phyloP scores from a whole-genome alignment of 441 rosid genomes.

The Populus trichocarpa region DNA sequence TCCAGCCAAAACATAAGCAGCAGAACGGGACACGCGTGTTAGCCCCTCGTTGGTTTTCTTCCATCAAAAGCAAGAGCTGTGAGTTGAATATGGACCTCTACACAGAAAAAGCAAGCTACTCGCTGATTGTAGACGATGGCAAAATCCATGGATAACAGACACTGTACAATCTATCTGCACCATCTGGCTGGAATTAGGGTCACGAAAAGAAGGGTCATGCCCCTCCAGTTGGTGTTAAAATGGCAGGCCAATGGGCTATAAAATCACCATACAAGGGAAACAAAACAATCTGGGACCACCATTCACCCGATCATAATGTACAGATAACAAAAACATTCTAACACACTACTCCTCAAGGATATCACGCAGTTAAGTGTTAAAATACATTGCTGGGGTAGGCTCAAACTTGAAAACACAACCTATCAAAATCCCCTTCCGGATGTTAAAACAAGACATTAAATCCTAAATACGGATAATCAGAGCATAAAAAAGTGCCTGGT shows the following conservation, averaged over 20 bases:
- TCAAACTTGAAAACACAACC: slow-evolving; percentile 20
- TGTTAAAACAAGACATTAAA: slow-evolving; percentile 15
- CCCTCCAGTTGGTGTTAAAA: not conserved
- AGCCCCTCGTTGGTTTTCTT: not conserved
- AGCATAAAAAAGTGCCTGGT: slow-evolving; percentile 40
- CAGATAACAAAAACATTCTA: not conserved
- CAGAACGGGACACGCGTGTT: not conserved
- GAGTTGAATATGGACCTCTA: not conserved
- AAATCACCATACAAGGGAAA: not conserved
- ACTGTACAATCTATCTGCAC: not conserved
- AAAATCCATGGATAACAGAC: not conserved
- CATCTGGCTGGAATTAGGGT: not conserved
- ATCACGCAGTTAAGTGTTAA: slow-evolving; percentile 12
- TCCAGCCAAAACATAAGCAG: not conserved
- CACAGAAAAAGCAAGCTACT: not conserved
- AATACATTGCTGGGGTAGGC: slow-evolving; percentile 17
- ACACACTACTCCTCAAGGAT: slow-evolving; percentile 1
- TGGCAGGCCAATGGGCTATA: not conserved
- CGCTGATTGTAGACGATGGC: not conserved
- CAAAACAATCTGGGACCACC: not conserved
- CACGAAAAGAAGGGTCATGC: not conserved
- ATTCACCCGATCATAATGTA: not conserved
- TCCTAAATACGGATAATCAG: slow-evolving; percentile 30
- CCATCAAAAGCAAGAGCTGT: not conserved
- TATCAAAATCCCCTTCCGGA: slow-evolving; percentile 30